Base-by-base conservation (phyloP, 1,284 basidiomycete species). In the Gomphus bonarii region DNA sequence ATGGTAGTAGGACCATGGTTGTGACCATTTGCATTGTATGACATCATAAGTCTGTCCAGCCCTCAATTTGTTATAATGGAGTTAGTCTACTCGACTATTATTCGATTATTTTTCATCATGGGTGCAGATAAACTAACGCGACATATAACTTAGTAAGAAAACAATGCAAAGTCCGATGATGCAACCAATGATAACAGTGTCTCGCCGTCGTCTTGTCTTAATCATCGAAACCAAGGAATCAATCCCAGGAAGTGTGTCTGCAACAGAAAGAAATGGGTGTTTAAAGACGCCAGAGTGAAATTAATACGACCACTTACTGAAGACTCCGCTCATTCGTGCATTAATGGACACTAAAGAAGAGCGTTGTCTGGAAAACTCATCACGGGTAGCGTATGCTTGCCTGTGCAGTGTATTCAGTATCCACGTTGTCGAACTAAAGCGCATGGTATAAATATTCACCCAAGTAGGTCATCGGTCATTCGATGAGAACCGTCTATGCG, bases 331-430 rank as follows among this genome's bases (percentile, higher is more conserved):
- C 84, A 99, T 94, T 22, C 95, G 82, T 9, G 82, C 74, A 67
- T 91, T 90, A 63, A 97, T 91, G 20, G 82, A 78, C 9, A 80
- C 72, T 42, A 99, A 73, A 31, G 86, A 82, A 4, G 77, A 70
- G 18, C 91, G 79, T 70, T 99, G 97, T 52, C 83, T 79, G n/a
- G 79, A 75, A 70, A 99, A 97, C 68, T 98, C 95, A 36, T 89
- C 79, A n/a, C 95, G 84, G 0, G 95, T 98, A 63, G 94, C 95
- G 65, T 97, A 97, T 31, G 97, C 97, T 84, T 99, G 95, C 54
- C 94, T 97, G 62, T 22, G 58, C 16, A 52, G 44, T 28, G 58
- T 30, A 56, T n/a, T 12, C 25, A 48, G 30, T 22, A 31, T 31
- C 22, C 30, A 42, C 31, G 14, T 14, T 46, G 31, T 28, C n/a